These are phyloP conservation scores for grape (Vitis vinifera) DNA, from an alignment of 164 flowering plant species.

Conservation along the genomic window DNA sequence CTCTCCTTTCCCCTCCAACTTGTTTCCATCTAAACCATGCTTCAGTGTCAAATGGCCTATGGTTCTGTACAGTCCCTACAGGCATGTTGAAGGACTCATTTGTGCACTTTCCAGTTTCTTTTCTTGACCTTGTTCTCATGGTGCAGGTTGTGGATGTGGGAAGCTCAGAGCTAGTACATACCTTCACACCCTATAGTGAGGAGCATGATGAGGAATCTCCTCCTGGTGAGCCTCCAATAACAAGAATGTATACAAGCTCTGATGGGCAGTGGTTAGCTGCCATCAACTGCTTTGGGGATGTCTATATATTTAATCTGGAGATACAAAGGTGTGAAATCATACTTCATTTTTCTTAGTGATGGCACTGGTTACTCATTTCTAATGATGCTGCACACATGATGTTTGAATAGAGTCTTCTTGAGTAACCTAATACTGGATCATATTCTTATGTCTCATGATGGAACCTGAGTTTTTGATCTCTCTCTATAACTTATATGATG, in stretches of 20 bases:
- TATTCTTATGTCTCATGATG: no score
- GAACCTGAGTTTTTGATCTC: no score
- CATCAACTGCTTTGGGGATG: constrained; percentile 87
- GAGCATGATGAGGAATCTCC: constrained; percentile 42
- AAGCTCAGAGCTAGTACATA: constrained; percentile 43
- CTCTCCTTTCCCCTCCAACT: no score
- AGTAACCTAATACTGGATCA: no score
- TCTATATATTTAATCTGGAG: constrained; percentile 83
- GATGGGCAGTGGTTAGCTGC: constrained; percentile 97
- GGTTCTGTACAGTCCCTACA: no score
- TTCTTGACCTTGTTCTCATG: constrained; percentile 2
- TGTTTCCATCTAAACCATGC: no score
- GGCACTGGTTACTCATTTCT: not conserved
- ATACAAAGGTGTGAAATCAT: constrained; percentile 51
- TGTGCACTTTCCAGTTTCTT: not conserved
- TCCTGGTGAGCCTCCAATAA: constrained; percentile 88
- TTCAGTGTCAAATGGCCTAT: no score
- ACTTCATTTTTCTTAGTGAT: not conserved
- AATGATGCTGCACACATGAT: no score
- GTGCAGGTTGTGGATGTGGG: constrained; percentile 69
- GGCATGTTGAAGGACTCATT: no score
- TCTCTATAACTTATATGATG: no score
- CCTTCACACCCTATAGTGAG: constrained; percentile 65
- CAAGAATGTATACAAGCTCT: constrained; percentile 71
- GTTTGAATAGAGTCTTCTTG: no score